Percentiles rank a stretch among this genome's conserved stretches.
phyloP scores from a whole-genome alignment of 441 rosid genomes.

The Viola pubescens region DNA sequence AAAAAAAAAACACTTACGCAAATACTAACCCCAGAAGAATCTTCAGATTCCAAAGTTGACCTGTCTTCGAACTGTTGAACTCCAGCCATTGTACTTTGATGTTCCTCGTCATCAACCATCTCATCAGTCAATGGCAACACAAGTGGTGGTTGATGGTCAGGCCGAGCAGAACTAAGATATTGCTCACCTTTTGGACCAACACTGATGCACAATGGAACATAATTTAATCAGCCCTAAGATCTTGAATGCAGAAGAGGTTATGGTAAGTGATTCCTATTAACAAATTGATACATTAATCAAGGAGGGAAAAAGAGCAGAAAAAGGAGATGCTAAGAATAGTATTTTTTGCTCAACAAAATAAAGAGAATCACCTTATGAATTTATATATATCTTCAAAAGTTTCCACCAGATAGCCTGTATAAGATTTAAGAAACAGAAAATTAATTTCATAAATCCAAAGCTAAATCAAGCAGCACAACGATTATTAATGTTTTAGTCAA shows the following conservation, averaged over 20 bases:
- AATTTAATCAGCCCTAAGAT: not conserved
- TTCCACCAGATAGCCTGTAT: constrained; percentile 37
- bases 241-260: too few species aligned
- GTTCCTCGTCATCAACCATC: constrained; percentile 30
- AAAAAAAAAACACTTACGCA: not conserved
- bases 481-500: not conserved
- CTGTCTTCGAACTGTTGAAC: constrained; percentile 24
- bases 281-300: not conserved
- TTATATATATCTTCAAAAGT: constrained; percentile 27
- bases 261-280: not conserved
- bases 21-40: constrained; percentile 34
- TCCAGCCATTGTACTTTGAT: constrained; percentile 17
- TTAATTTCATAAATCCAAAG: constrained; percentile 1
- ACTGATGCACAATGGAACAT: constrained; percentile 22
- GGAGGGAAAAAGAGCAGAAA: constrained; percentile 4
- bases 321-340: not conserved
- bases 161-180: constrained; percentile 31
- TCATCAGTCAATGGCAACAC: constrained; percentile 28
- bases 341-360: constrained; percentile 8
- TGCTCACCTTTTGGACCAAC: constrained; percentile 31
- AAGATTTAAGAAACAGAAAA: constrained; percentile 11
- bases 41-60: constrained; percentile 23
- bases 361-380: constrained; percentile 26
- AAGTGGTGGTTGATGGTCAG: constrained; percentile 38
- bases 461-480: not conserved